phyloP scores from a whole-genome alignment of 1,139 yeast genomes.

The Trichomonascaceae sp. region DNA sequence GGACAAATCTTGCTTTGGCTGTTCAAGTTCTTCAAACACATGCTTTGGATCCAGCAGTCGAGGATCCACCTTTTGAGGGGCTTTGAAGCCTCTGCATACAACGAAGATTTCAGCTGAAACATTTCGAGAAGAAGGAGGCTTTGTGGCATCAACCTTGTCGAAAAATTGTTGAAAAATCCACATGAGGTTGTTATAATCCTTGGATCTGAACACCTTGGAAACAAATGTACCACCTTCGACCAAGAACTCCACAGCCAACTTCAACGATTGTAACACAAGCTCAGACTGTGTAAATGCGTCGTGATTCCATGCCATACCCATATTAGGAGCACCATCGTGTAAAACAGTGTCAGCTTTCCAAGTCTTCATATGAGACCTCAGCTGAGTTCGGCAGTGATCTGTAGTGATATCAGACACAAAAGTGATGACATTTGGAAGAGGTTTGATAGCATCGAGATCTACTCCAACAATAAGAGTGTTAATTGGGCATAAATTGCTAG shows the following conservation, averaged over 20 bases:
- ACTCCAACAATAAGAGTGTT: slow-evolving; percentile 95
- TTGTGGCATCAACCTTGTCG: slow-evolving; percentile 95
- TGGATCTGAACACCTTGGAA: slow-evolving; percentile 93
- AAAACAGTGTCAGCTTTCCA: slow-evolving; percentile 98
- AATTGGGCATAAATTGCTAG: slow-evolving; percentile 84
- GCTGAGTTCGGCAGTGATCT: slow-evolving; percentile 90
- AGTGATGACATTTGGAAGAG: slow-evolving; percentile 87
- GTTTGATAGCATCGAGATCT: slow-evolving; percentile 93
- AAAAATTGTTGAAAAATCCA: slow-evolving; percentile 97
- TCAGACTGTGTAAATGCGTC: slow-evolving; percentile 99
- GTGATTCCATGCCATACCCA: slow-evolving; percentile 98
- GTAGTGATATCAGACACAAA: slow-evolving; percentile 97
- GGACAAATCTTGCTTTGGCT: slow-evolving; percentile 68
- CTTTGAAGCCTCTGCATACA: slow-evolving; percentile 91
- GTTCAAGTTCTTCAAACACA: slow-evolving; percentile 83
- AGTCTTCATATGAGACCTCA: slow-evolving; percentile 94
- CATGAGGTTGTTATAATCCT: slow-evolving; percentile 92
- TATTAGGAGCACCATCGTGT: slow-evolving; percentile 99
- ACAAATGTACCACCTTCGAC: slow-evolving; percentile 93
- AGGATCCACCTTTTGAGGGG: slow-evolving; percentile 93
- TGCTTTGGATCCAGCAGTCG: slow-evolving; percentile 84
- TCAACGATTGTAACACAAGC: slow-evolving; percentile 85
- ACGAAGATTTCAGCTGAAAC: slow-evolving; percentile 99
- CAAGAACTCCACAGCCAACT: slow-evolving; percentile 91
- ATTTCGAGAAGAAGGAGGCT: slow-evolving; percentile 97